Evolutionary conservation across 169 alveolate genomes (phyloP).

Genomic region (Plasmodium coatneyi): DNA sequence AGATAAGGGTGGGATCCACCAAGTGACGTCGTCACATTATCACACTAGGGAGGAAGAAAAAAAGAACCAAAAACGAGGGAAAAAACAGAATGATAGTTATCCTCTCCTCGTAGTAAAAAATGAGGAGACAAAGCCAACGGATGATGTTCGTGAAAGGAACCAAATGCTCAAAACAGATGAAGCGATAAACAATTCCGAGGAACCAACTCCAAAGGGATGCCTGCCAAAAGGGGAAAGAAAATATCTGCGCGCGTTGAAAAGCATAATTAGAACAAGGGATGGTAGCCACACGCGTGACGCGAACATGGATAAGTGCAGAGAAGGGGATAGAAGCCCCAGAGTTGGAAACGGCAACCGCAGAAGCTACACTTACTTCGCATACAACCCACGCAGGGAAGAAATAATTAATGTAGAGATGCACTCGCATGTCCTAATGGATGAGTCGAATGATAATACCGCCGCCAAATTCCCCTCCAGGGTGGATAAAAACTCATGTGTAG

Average conservation of each 20-base stretch:
- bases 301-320: background rate
- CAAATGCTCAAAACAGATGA: background rate
- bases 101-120: background rate
- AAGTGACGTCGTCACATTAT: background rate
- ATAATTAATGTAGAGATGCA: background rate
- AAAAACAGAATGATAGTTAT: background rate
- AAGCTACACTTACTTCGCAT: background rate
- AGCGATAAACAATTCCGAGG: background rate
- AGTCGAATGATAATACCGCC: background rate
- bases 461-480: background rate
- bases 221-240: background rate
- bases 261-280: conserved; percentile 28
- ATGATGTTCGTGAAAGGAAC: background rate
- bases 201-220: background rate
- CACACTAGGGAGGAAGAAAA: background rate
- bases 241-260: conserved; percentile 4
- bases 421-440: background rate
- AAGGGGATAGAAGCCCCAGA: background rate
- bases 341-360: background rate
- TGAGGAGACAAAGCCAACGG: background rate
- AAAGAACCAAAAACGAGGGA: background rate
- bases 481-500: background rate
- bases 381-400: background rate
- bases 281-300: background rate
- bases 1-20: background rate